Base-by-base conservation (phyloP, 106 monocot species). In the Apostasia ramifera region DNA sequence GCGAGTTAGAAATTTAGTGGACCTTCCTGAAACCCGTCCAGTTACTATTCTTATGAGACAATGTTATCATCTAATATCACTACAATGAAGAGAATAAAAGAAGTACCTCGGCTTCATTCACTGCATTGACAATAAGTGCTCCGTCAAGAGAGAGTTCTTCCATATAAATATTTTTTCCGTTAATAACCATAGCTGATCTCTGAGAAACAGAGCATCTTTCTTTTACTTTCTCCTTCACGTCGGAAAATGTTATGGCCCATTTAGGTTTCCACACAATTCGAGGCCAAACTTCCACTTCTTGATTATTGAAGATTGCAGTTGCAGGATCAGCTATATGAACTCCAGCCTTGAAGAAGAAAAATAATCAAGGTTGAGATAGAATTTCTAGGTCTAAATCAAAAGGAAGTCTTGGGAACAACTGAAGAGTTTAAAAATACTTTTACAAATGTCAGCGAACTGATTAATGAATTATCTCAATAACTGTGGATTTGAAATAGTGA, bases 241-340 rank as follows among this genome's bases (percentile, higher is more conserved):
- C 92, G 5, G 81, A 65, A 79, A 84, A 97, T 70, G 72, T 80
- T 1, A 81, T 2, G 47, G 68, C 95, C 95, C 95, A 97, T 53
- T 81, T 92, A 48, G 95, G 86, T 55, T 63, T 82, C 95, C 95
- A 92, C 42, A 73, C 73, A 63, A 97, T 75, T 40, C 92, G 83
- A 45, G 95, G 86, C 95, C 95, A 97, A 55, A 97, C 89, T 80
- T 97, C 95, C 38, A 97, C 86, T 68, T 92, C 95, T 87, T 97
- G 95, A 3, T 82, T 82, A 71, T 92, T 92, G 78, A 97, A 97
- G 42, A 70, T 73, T 47, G 79, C 82, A 40, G 61, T 11, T n/a
- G 77, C 60, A 58, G 95, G 95, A 52, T 89, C 88, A 11, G 78
- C 76, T 70, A 95, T 77, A 44, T 78, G 48, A 4, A 80, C 76